Percentiles rank a stretch among this genome's conserved stretches.
Conservation (phyloP, 495 filamentous ascomycete genomes). For the Hypoxylon subgilvum region DNA sequence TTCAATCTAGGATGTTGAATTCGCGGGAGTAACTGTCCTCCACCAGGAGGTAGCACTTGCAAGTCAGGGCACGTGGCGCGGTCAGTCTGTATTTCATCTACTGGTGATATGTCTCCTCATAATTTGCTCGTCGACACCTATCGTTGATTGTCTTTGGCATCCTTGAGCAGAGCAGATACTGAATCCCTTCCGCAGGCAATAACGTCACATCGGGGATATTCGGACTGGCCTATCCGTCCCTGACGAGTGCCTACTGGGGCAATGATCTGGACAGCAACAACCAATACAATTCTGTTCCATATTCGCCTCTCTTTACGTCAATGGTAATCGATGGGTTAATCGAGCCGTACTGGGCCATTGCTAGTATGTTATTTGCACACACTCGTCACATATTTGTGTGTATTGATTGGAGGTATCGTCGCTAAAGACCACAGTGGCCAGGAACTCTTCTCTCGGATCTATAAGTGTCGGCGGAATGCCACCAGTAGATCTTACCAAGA, state of each 20-base stretch:
- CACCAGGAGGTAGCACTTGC: constrained; percentile 61
- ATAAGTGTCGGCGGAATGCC: constrained; percentile 62
- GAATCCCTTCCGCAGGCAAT: constrained; percentile 32
- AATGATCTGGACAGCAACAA: constrained; percentile 36
- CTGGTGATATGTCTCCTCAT: too few relatives aligned
- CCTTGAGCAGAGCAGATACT: neutral
- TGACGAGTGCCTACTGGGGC: constrained; percentile 35
- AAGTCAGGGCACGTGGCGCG: constrained; percentile 49
- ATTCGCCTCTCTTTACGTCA: constrained; percentile 63
- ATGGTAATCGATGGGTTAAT: constrained; percentile 61
- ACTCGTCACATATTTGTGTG: too few relatives aligned
- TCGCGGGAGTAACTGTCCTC: constrained; percentile 61
- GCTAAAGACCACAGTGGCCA: constrained; percentile 31
- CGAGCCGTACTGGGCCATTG: constrained; percentile 62
- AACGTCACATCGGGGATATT: constrained; percentile 61
- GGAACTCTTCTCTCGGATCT: constrained; percentile 48
- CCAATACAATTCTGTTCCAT: constrained; percentile 45
- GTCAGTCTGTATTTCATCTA: constrained; percentile 41
- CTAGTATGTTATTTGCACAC: constrained; percentile 44
- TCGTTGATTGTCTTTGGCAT: too few relatives aligned
- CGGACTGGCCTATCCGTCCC: constrained; percentile 64
- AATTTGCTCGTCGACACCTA: too few relatives aligned
- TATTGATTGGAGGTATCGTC: too few relatives aligned
- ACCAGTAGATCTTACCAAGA: constrained; percentile 40
- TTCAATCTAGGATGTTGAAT: constrained; percentile 51